phyloP scores from a whole-genome alignment of 345 rosid genomes.

The Eucalyptus victrix region DNA sequence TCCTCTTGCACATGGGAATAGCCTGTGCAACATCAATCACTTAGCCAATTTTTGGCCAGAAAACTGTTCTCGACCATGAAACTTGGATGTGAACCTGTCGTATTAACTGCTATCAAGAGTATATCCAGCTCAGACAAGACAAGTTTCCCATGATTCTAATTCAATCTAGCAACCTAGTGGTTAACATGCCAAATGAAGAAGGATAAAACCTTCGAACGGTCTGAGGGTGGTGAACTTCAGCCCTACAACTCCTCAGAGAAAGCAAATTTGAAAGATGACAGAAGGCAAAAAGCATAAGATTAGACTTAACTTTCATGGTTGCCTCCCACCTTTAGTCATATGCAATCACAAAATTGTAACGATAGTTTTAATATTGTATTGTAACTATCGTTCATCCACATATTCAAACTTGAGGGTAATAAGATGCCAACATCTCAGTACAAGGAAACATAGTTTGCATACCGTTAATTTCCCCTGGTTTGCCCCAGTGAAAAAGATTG shows the following conservation, averaged over 20 bases:
- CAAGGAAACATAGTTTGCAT: not conserved
- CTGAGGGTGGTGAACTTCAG: not conserved
- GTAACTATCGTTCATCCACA: not conserved
- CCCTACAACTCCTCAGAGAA: not conserved
- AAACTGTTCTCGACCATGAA: not conserved
- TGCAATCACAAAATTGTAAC: not conserved
- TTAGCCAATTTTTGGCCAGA: not conserved
- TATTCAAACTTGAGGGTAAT: not conserved
- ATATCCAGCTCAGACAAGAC: not conserved
- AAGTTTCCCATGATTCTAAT: not conserved
- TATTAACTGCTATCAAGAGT: not conserved
- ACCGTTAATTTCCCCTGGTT: not conserved
- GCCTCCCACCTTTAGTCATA: not conserved
- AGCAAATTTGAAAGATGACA: not conserved
- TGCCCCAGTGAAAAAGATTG: not conserved
- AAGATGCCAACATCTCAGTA: not conserved
- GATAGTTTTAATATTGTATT: not conserved
- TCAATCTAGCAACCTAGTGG: not conserved
- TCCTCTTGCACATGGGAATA: not conserved
- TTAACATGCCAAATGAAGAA: not conserved
- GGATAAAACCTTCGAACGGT: not conserved
- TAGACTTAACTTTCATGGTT: not conserved
- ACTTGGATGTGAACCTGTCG: not conserved
- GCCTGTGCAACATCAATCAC: not conserved
- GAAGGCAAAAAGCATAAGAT: not conserved